Base-by-base conservation (phyloP, 176 grass and related monocot species). In the barley (Hordeum vulgare) region DNA sequence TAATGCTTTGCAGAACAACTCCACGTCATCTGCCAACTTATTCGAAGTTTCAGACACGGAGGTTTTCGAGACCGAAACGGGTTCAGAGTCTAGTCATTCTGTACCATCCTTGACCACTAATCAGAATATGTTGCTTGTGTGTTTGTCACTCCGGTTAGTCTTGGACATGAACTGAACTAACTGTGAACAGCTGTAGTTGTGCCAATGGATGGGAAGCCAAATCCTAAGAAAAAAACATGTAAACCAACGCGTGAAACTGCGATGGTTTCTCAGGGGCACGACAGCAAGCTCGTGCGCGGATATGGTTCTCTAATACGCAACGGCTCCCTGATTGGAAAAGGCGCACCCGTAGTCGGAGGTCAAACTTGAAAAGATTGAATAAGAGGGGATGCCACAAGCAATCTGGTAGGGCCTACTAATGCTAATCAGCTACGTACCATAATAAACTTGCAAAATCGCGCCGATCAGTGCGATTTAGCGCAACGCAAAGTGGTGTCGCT, bases 221-320 rank as follows among this genome's bases (percentile, higher is more conserved):
- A 45, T 1, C 39, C 27, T 34, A 25, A 44, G 20, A 74, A 62
- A 49, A 47, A n/a, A n/a, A n/a, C n/a, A n/a, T n/a, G n/a, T n/a
- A n/a, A 1, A 57, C 64, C 58, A 64, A 6, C 64, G 83, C 82
- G 72, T 65, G 64, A 89, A 86, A 65, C 15, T 78, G 41, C 24
- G 8, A 31, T 45, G 33, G 25, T 42, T 44, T 68, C 65, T 34
- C 27, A 26, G 61, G 49, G 27, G 3, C 3, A 17, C 24, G 71
- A 63, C 71, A 66, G 40, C 88, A 56, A 39, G 27, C 62, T 85
- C 31, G 21, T 69, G n/a, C 2, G 66, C 18, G 41, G 83, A 86
- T 85, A 81, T 58, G 73, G 35, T 90, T 78, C 78, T 86, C 63
- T 64, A 86, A 23, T 78, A 82, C 64, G 88, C 78, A 77, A 77